Percentiles rank a stretch among this genome's conserved stretches.
These are phyloP conservation scores for Exidia glandulosa DNA, from an alignment of 768 basidiomycete species.

Conservation along the genomic window DNA sequence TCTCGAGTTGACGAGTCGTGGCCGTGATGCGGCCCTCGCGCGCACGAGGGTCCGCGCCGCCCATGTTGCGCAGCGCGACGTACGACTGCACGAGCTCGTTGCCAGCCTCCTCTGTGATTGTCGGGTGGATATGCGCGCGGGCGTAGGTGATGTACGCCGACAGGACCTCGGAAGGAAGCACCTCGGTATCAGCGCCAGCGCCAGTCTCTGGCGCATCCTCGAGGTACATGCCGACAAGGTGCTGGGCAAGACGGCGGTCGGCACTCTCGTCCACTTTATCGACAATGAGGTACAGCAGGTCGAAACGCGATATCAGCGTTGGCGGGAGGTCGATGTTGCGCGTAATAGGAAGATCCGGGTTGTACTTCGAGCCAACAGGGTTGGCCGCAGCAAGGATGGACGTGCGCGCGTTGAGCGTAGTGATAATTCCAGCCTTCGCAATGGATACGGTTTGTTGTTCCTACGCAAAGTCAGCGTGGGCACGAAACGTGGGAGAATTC, in stretches of 20 bases:
- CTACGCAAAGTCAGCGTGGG: slow-evolving; percentile 28
- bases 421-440: slow-evolving; percentile 42
- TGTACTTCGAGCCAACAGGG: slow-evolving; percentile 92
- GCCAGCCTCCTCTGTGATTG: slow-evolving; percentile 76
- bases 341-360: slow-evolving; percentile 83
- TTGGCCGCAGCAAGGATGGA: slow-evolving; percentile 85
- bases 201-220: slow-evolving; percentile 70
- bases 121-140: slow-evolving; percentile 72
- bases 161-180: slow-evolving; percentile 56
- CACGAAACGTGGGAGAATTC: neutral
- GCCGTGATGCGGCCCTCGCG: slow-evolving; percentile 94
- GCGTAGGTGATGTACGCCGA: slow-evolving; percentile 94
- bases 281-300: slow-evolving; percentile 88
- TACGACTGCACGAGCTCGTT: slow-evolving; percentile 79
- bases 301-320: slow-evolving; percentile 95
- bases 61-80: slow-evolving; percentile 88
- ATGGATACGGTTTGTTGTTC: slow-evolving; percentile 44
- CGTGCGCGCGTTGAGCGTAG: slow-evolving; percentile 38
- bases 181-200: slow-evolving; percentile 59
- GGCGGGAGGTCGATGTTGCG: slow-evolving; percentile 96
- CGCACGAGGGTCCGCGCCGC: slow-evolving; percentile 69
- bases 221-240: slow-evolving; percentile 86
- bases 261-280: slow-evolving; percentile 86
- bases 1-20: slow-evolving; percentile 93
- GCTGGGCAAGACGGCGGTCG: slow-evolving; percentile 82